These are phyloP conservation scores for Solanum clarkiae DNA, from an alignment of 257 asterid genomes.

Conservation along the genomic window DNA sequence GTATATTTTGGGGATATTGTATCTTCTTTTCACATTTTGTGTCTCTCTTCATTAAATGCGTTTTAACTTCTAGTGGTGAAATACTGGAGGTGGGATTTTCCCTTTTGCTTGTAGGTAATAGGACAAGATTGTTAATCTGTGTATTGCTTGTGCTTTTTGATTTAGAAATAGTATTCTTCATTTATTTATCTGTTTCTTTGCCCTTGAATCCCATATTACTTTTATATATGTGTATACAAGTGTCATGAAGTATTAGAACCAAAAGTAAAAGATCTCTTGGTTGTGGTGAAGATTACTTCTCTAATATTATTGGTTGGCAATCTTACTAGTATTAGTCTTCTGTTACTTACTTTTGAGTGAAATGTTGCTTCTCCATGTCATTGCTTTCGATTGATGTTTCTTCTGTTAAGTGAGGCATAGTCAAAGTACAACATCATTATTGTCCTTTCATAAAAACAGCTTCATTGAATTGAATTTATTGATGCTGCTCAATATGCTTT, in stretches of 20 bases:
- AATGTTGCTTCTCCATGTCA: background rate
- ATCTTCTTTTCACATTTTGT: background rate
- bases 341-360: background rate
- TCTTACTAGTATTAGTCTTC: background rate
- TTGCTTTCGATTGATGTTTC: background rate
- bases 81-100: conserved; percentile 5
- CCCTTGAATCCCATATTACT: background rate
- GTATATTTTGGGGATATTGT: background rate
- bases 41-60: conserved; percentile 3
- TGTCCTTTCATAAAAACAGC: background rate
- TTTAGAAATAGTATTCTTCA: background rate
- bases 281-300: background rate
- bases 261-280: background rate
- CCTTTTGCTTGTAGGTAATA: background rate
- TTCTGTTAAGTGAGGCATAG: background rate
- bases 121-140: conserved; percentile 10
- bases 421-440: background rate
- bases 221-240: background rate
- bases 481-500: background rate
- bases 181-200: background rate
- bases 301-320: background rate
- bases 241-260: background rate
- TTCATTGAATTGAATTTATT: background rate
- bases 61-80: conserved; percentile 11
- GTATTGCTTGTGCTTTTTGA: background rate